phyloP scores from a whole-genome alignment of 108 stramenopile species.

The Fragilaria radians region DNA sequence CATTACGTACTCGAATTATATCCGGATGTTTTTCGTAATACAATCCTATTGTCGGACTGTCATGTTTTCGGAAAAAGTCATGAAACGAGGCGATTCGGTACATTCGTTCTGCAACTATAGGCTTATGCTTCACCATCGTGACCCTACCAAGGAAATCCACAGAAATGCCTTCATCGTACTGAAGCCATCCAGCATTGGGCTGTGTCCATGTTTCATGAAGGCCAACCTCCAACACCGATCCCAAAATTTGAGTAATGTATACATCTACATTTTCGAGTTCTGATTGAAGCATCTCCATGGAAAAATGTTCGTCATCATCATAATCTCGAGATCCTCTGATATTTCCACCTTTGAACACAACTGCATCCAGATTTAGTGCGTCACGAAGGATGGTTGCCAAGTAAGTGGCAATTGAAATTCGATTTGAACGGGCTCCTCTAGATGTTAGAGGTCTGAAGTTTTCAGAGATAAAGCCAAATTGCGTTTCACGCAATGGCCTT shows the following conservation, averaged over 20 bases:
- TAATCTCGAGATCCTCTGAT: slow-evolving; percentile 11
- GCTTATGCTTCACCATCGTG: slow-evolving; percentile 1
- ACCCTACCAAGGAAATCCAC: not conserved
- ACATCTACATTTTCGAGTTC: slow-evolving; percentile 11
- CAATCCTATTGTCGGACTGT: slow-evolving; percentile 7
- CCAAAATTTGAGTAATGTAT: slow-evolving; percentile 8
- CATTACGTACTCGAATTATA: not conserved
- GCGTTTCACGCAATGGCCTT: not conserved
- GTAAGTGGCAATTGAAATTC: slow-evolving; percentile 6
- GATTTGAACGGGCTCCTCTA: slow-evolving; percentile 5
- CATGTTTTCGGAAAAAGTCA: slow-evolving; percentile 7
- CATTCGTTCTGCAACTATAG: slow-evolving; percentile 4
- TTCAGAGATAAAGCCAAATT: slow-evolving; percentile 1
- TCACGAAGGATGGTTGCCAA: not conserved
- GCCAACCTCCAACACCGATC: slow-evolving; percentile 4
- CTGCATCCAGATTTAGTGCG: slow-evolving; percentile 2
- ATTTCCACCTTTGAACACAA: slow-evolving; percentile 10
- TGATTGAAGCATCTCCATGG: slow-evolving; percentile 10
- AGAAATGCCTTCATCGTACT: slow-evolving; percentile 7
- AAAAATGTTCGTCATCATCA: slow-evolving; percentile 10
- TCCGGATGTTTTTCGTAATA: slow-evolving; percentile 5
- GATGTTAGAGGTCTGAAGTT: slow-evolving; percentile 5
- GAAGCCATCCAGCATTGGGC: slow-evolving; percentile 10
- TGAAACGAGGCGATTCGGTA: slow-evolving; percentile 8
- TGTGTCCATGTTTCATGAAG: slow-evolving; percentile 4